These are phyloP conservation scores for Aureobasidium sp. DNA, from an alignment of 2,329 filamentous ascomycete species.

Conservation along the genomic window DNA sequence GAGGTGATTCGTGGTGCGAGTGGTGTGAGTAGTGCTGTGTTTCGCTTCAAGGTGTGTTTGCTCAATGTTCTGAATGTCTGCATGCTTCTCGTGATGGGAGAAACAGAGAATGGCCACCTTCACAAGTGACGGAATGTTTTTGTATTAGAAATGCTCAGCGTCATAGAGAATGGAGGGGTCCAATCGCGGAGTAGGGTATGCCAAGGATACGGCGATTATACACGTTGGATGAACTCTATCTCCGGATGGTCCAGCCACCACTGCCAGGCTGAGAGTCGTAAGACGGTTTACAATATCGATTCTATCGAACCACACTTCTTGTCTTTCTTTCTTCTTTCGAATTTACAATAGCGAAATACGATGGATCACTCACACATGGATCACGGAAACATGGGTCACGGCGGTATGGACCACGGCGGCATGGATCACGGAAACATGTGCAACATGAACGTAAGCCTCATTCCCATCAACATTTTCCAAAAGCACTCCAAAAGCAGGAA, in stretches of 20 bases:
- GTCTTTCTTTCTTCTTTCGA: background rate
- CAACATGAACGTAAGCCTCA: slow-evolving; percentile 83
- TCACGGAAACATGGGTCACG: slow-evolving; percentile 25
- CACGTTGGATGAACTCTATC: background rate
- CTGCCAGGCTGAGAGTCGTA: background rate
- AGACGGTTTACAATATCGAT: slow-evolving; percentile 7
- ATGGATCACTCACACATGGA: slow-evolving; percentile 24
- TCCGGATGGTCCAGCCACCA: background rate
- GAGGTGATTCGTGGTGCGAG: background rate
- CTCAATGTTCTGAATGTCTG: slow-evolving; percentile 13
- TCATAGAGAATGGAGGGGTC: background rate
- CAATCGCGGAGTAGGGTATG: background rate
- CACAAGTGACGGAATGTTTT: background rate
- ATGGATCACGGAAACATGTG: slow-evolving; percentile 70
- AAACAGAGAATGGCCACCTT: background rate
- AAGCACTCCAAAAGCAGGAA: background rate
- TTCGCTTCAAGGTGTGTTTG: background rate
- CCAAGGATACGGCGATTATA: background rate
- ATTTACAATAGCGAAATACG: background rate
- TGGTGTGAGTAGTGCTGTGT: background rate
- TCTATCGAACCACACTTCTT: background rate
- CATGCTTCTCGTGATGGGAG: background rate
- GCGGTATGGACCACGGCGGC: slow-evolving; percentile 50
- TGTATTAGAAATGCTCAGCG: background rate
- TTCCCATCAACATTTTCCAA: background rate